Conservation (phyloP, 1,139 yeast genomes). For the Candida freyschussii region DNA sequence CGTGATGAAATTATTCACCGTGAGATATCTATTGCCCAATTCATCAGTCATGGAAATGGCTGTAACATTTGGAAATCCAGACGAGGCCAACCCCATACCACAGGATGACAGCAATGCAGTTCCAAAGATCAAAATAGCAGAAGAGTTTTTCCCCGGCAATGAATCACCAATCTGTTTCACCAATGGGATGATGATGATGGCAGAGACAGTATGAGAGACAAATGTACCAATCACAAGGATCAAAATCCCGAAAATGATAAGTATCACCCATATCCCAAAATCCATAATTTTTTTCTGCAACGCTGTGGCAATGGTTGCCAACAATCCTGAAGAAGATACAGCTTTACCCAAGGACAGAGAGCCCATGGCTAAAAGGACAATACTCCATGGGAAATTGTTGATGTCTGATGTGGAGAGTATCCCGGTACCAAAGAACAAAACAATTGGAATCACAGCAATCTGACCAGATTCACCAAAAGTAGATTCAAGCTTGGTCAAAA, state of each 20-base stretch:
- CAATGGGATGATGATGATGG: constrained; percentile 64
- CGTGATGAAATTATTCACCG: constrained; percentile 60
- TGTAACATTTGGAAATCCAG: constrained; percentile 78
- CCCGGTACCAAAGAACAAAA: constrained; percentile 68
- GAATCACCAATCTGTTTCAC: constrained; percentile 64
- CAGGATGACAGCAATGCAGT: constrained; percentile 65
- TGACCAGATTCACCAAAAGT: constrained; percentile 69
- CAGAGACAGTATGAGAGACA: constrained; percentile 75
- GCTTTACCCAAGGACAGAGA: constrained; percentile 74
- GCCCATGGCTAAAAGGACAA: constrained; percentile 74
- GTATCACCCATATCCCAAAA: constrained; percentile 54
- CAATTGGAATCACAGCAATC: constrained; percentile 61
- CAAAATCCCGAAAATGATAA: constrained; percentile 61
- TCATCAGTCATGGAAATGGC: constrained; percentile 75
- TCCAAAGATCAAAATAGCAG: constrained; percentile 60
- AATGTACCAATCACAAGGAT: constrained; percentile 68
- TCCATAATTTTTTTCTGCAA: constrained; percentile 53
- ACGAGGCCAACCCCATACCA: constrained; percentile 75
- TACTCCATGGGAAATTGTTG: constrained; percentile 73
- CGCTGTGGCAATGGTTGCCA: constrained; percentile 56
- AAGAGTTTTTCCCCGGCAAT: constrained; percentile 40
- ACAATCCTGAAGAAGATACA: constrained; percentile 64
- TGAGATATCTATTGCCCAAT: constrained; percentile 60
- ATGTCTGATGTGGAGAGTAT: constrained; percentile 59
- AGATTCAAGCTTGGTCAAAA: constrained; percentile 50